A percentile compares a stretch with the other conserved stretches of the same genome.
Conservation (phyloP, 73 alveolate genomes). For the Paramecium sonneborni region DNA sequence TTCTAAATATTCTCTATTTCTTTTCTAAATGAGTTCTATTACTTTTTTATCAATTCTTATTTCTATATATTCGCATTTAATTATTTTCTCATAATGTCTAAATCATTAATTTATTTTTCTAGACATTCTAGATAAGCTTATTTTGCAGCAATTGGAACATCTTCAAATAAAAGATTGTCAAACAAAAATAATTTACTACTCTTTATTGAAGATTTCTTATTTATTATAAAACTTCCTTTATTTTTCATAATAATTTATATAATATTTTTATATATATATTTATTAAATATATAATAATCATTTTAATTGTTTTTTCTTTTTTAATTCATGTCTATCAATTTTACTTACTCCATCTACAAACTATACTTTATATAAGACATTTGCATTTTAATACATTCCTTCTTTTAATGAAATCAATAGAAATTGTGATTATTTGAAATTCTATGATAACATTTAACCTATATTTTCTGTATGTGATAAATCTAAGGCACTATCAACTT, state of each 20-base stretch:
- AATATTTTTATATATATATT: no score
- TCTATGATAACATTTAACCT: constrained; percentile 63
- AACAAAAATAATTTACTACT: not conserved
- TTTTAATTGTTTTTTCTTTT: constrained; percentile 50
- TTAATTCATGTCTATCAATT: constrained; percentile 84
- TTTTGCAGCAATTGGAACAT: not conserved
- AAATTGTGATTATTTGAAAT: constrained; percentile 68
- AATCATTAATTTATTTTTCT: not conserved
- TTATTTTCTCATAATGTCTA: not conserved
- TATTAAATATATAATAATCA: no score
- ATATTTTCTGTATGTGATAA: constrained; percentile 96
- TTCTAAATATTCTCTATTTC: not conserved
- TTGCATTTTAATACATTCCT: constrained; percentile 98
- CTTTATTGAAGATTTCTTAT: not conserved
- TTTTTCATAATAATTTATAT: not conserved
- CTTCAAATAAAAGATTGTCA: not conserved
- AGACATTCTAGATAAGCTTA: not conserved
- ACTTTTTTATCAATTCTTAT: not conserved
- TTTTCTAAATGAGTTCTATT: not conserved
- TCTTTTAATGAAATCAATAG: constrained; percentile 94
- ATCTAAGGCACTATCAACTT: constrained; percentile 99
- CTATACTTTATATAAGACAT: constrained; percentile 94
- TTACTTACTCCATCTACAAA: constrained; percentile 88
- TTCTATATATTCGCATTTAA: not conserved
- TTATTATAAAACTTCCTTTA: not conserved